Conservation (phyloP, 176 grass and related monocot species). For the Juncus inflexus region DNA sequence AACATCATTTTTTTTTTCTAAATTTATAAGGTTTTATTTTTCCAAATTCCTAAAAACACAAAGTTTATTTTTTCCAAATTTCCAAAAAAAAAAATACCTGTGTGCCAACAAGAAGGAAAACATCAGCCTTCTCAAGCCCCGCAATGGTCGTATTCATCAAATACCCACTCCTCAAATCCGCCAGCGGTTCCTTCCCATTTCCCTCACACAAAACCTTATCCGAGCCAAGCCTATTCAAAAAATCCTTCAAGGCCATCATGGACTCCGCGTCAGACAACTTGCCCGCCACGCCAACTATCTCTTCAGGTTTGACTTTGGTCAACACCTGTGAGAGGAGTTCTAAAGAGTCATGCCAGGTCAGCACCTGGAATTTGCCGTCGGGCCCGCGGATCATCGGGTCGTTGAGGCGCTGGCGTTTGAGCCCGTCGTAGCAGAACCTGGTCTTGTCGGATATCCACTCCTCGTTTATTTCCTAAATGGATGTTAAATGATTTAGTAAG, state of each 20-base stretch:
- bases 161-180: slow-evolving; percentile 82
- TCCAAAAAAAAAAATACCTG: slow-evolving; percentile 43
- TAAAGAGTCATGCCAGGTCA: slow-evolving; percentile 88
- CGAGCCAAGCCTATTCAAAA: slow-evolving; percentile 89
- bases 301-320: slow-evolving; percentile 73
- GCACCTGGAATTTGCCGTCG: slow-evolving; percentile 85
- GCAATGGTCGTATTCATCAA: slow-evolving; percentile 80
- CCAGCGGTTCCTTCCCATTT: slow-evolving; percentile 73
- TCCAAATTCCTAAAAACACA: no score
- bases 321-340: slow-evolving; percentile 80
- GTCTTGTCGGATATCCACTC: slow-evolving; percentile 99
- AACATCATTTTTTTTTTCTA: no score
- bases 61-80: no score
- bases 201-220: slow-evolving; percentile 84
- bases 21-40: no score
- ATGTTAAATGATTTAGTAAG: neutral
- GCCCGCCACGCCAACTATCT: slow-evolving; percentile 94
- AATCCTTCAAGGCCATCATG: slow-evolving; percentile 98
- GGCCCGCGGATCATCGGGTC: slow-evolving; percentile 96
- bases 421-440: slow-evolving; percentile 88
- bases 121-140: slow-evolving; percentile 94
- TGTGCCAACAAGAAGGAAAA: slow-evolving; percentile 91
- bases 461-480: slow-evolving; percentile 89
- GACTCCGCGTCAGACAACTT: slow-evolving; percentile 96
- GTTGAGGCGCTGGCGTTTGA: slow-evolving; percentile 96